Evolutionary conservation across 2,329 filamentous ascomycete species (phyloP).

Genomic region (Daldinia sp.): DNA sequence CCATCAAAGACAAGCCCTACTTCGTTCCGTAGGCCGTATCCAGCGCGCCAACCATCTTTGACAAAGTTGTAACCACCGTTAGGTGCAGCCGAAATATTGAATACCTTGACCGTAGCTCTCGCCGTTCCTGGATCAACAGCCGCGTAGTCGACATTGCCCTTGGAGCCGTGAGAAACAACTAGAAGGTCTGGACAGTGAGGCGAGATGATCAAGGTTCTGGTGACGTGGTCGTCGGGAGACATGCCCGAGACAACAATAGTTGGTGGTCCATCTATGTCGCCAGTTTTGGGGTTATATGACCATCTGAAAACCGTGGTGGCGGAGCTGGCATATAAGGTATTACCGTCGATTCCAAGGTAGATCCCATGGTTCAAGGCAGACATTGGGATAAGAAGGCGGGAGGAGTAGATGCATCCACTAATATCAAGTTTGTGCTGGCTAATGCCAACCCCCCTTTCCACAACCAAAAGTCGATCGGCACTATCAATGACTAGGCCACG

Average conservation of each 20-base stretch:
- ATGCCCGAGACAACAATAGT: constrained; percentile 66
- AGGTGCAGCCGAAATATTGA: constrained; percentile 45
- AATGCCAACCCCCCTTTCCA: constrained; percentile 45
- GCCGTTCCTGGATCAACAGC: constrained; percentile 61
- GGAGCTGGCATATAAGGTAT: constrained; percentile 59
- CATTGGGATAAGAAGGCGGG: constrained; percentile 40
- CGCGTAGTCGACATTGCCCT: constrained; percentile 65
- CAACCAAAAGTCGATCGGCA: constrained; percentile 47
- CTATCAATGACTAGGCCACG: constrained; percentile 46
- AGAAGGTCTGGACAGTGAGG: constrained; percentile 62
- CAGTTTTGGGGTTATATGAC: constrained; percentile 63
- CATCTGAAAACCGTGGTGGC: constrained; percentile 64
- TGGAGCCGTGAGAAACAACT: constrained; percentile 68
- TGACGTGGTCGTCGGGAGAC: constrained; percentile 64
- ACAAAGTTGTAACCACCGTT: constrained; percentile 56
- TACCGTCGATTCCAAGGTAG: constrained; percentile 53
- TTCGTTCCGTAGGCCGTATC: constrained; percentile 74
- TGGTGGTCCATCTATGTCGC: constrained; percentile 53
- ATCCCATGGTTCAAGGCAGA: constrained; percentile 58
- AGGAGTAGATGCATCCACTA: constrained; percentile 46
- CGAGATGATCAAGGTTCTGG: constrained; percentile 68
- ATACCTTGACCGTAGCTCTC: constrained; percentile 68
- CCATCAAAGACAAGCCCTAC: constrained; percentile 61
- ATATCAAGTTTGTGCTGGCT: constrained; percentile 47
- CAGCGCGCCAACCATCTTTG: constrained; percentile 52